Conservation (phyloP, 78 protist species). For the Pirum gemmata region DNA sequence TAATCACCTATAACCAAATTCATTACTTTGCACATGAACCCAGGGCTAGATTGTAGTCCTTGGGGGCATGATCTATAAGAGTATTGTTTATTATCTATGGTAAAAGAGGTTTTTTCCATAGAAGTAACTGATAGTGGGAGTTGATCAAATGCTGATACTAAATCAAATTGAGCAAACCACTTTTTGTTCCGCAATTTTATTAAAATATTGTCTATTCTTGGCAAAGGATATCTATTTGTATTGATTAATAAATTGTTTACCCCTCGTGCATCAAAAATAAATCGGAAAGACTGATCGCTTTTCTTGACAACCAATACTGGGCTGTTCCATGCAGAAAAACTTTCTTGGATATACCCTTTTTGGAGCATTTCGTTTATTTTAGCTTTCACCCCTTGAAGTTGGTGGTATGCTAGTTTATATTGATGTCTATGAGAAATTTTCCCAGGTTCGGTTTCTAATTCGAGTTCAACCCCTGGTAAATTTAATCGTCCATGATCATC, state of each 20-base stretch:
- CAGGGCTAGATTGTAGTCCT: background rate
- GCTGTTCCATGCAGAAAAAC: background rate
- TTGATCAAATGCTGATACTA: background rate
- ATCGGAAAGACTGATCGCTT: background rate
- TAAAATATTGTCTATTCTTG: background rate
- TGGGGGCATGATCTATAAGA: background rate
- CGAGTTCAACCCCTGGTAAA: too few species aligned
- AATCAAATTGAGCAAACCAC: slow-evolving; percentile 2
- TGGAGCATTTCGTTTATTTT: too few species aligned
- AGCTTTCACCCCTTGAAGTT: too few species aligned
- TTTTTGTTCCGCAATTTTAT: background rate
- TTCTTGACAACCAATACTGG: background rate
- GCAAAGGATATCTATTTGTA: background rate
- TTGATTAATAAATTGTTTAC: too few species aligned
- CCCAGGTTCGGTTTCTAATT: too few species aligned
- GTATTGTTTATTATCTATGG: background rate
- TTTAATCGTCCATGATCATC: too few species aligned
- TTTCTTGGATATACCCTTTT: too few species aligned
- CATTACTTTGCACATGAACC: background rate
- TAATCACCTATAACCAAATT: background rate
- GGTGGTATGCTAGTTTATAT: too few species aligned
- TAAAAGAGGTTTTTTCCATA: background rate
- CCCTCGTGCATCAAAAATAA: background rate
- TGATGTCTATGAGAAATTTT: too few species aligned
- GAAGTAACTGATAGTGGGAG: background rate